Conservation (phyloP, 176 grass and related monocot genomes). For the Oryza glaberrima region DNA sequence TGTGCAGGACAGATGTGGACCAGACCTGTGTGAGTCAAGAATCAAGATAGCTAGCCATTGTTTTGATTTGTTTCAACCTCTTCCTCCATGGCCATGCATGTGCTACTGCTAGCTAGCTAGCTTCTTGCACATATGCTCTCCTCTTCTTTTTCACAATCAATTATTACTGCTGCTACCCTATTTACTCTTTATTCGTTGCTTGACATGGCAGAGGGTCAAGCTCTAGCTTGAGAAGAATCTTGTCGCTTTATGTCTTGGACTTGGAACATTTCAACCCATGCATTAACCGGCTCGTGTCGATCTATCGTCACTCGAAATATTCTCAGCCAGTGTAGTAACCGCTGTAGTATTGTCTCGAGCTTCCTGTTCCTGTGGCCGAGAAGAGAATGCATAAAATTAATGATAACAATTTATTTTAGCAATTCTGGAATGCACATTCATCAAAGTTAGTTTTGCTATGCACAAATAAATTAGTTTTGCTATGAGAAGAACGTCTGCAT, state of each 20-base stretch:
- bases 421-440: background rate
- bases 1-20: constrained; percentile 21
- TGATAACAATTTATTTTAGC: background rate
- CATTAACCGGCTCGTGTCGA: background rate
- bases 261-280: constrained; percentile 17
- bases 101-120: background rate
- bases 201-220: background rate
- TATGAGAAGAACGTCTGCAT: too few species aligned
- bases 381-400: background rate
- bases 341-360: background rate
- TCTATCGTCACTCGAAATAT: background rate
- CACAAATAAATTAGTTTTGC: too few species aligned
- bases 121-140: background rate
- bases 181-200: constrained; percentile 8
- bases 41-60: constrained; percentile 16
- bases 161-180: constrained; percentile 2
- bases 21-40: constrained; percentile 34
- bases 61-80: constrained; percentile 16
- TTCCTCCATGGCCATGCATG: background rate
- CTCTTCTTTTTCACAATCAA: background rate
- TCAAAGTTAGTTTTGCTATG: too few species aligned
- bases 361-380: background rate
- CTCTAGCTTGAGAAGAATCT: constrained; percentile 9
- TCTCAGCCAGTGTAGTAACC: constrained; percentile 12
- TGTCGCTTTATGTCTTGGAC: constrained; percentile 45